phyloP scores from a whole-genome alignment of 352 stramenopile species.

The Globisporangium echinulatum region DNA sequence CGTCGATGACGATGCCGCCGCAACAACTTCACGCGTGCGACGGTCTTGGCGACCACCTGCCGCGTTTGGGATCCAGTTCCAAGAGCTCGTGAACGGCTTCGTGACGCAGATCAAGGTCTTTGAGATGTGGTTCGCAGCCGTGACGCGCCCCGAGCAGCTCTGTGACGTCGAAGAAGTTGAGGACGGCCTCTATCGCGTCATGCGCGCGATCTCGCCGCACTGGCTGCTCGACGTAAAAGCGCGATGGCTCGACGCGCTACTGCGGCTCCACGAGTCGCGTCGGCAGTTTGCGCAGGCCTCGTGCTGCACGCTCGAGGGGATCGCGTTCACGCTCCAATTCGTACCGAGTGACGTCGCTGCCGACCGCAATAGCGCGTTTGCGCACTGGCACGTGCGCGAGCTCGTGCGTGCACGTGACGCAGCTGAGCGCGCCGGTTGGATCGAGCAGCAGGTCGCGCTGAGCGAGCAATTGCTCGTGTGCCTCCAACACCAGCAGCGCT shows the following conservation, averaged over 20 bases:
- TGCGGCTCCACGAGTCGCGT: constrained; percentile 39
- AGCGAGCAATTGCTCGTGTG: constrained; percentile 38
- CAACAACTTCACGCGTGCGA: background rate
- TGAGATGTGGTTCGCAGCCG: constrained; percentile 40
- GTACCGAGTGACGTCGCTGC: constrained; percentile 1
- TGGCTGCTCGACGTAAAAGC: constrained; percentile 57
- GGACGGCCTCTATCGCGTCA: constrained; percentile 42
- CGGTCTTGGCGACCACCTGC: too few species aligned
- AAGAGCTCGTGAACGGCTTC: constrained; percentile 41
- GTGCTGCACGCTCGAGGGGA: constrained; percentile 42
- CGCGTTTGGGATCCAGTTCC: constrained; percentile 42
- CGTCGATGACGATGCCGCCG: background rate
- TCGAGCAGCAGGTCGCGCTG: constrained; percentile 45
- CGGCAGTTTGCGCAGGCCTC: constrained; percentile 48
- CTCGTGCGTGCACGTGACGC: constrained; percentile 31
- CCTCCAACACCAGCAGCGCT: constrained; percentile 27
- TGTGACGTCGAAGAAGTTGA: constrained; percentile 58
- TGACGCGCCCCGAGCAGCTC: constrained; percentile 15
- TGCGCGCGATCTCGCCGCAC: constrained; percentile 43
- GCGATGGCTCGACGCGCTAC: constrained; percentile 50
- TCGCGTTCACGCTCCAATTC: constrained; percentile 27
- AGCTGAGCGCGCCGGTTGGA: constrained; percentile 39
- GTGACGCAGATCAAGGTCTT: constrained; percentile 51
- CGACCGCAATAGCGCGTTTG: background rate
- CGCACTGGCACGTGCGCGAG: constrained; percentile 31